Evolutionary conservation across 225 moss, liverwort and hornwort genomes (phyloP), one percentile per base, ranked within the genome.

Genomic region (Asterella californica): DNA sequence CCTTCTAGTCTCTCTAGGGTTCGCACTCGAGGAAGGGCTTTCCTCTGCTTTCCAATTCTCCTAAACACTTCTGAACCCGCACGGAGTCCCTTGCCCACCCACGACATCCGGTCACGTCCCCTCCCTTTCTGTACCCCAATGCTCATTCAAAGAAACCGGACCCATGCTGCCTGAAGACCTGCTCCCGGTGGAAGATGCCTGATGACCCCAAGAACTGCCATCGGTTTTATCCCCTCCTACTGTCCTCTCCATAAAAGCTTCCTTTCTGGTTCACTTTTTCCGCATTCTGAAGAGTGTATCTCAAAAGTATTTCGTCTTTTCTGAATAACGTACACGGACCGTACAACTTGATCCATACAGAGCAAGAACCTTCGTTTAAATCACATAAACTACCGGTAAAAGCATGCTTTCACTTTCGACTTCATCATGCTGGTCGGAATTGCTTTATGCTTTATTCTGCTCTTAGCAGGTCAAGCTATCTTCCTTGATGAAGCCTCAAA

Each of bases 1-100:
- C 32, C 53, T 53, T 27, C 19, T 53, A 15, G 30, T 55, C 75
- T 24, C 36, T 59, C 75, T 76, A 76, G 75, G 75, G 75, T 76
- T 76, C 75, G 57, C 57, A 24, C 27, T 36, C 18, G 37, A 15
- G 34, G 57, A 34, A 50, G 45, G 15, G 45, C 53, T 15, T 70
- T 68, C 68, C 37, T 34, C 68, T 22, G 34, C 25, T 0, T 38
- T 32, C 72, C 14, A 21, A 22, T 25, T 12, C 48, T 72, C 49
- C 25, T 19, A 18, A 18, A 53, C 52, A 10, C 53, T 54, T 32
- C 17, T 74, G 71, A 18, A 12, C 52, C 74, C 52, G 10, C 17
- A 54, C 38, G 70, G 19, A 70, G 15, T 21, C 48, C 72, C 72
- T 27, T 32, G 74, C 30, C 27, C 18, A 74, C 74, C 74, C 33